Percentiles rank a stretch among this genome's conserved stretches.
Conservation (phyloP, 108 stramenopile species). For the Skeletonema tropicum region DNA sequence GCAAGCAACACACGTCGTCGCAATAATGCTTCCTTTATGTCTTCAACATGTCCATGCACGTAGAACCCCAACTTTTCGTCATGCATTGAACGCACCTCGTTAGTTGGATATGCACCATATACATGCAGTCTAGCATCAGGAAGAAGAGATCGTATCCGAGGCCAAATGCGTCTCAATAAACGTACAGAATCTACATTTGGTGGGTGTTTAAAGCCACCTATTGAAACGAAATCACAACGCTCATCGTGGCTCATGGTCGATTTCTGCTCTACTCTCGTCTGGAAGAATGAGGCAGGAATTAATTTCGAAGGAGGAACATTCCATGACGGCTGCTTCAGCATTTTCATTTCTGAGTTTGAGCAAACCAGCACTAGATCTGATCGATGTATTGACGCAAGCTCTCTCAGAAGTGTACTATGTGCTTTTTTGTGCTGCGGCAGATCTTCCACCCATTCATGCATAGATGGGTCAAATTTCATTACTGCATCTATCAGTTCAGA, state of each 20-base stretch:
- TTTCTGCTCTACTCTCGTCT: slow-evolving; percentile 7
- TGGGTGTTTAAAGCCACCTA: slow-evolving; percentile 73
- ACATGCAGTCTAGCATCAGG: slow-evolving; percentile 59
- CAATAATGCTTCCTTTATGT: slow-evolving; percentile 41
- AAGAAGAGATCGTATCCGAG: slow-evolving; percentile 51
- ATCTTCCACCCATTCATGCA: not conserved
- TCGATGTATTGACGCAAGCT: slow-evolving; percentile 71
- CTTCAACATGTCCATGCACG: slow-evolving; percentile 60
- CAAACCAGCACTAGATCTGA: slow-evolving; percentile 74
- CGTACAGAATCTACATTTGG: slow-evolving; percentile 80
- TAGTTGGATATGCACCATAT: slow-evolving; percentile 69
- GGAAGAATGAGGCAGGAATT: slow-evolving; percentile 64
- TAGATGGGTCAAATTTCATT: slow-evolving; percentile 28
- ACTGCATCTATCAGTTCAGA: slow-evolving; percentile 14
- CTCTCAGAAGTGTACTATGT: slow-evolving; percentile 50
- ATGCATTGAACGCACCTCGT: slow-evolving; percentile 36
- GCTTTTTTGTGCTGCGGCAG: slow-evolving; percentile 5
- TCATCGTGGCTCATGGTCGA: slow-evolving; percentile 10
- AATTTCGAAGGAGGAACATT: slow-evolving; percentile 48
- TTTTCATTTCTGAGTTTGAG: slow-evolving; percentile 56
- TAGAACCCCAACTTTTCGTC: slow-evolving; percentile 49
- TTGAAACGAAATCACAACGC: slow-evolving; percentile 40
- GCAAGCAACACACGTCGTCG: slow-evolving; percentile 62
- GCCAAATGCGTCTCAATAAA: slow-evolving; percentile 69
- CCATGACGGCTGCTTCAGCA: slow-evolving; percentile 33